Conservation (phyloP, 202 grass and related monocot species). For the Sporobolus alterniflorus region DNA sequence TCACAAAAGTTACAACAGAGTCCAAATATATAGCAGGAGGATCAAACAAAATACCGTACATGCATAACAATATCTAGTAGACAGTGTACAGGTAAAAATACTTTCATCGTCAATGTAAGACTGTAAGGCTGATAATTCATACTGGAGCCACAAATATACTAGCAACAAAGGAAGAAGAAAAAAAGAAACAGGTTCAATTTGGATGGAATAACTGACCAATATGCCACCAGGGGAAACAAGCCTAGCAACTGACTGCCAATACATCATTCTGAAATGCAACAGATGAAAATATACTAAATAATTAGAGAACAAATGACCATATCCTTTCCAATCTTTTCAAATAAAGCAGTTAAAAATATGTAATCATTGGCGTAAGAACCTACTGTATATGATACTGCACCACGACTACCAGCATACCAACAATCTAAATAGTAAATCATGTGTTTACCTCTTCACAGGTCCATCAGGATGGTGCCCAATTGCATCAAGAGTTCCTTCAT, state of each 20-base stretch:
- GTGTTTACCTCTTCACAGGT: conserved; percentile 80
- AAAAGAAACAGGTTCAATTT: neutral
- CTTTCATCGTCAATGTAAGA: conserved; percentile 1
- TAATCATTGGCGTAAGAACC: neutral
- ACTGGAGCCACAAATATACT: conserved; percentile 3
- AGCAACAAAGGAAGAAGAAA: neutral
- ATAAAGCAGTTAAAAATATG: conserved; percentile 7
- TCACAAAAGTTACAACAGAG: neutral
- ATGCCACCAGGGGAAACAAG: conserved; percentile 80
- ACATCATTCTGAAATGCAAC: conserved; percentile 87
- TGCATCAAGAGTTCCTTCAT: conserved; percentile 94
- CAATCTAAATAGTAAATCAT: neutral
- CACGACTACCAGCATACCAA: conserved; percentile 1
- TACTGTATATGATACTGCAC: neutral
- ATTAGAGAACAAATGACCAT: neutral
- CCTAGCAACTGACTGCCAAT: conserved; percentile 82
- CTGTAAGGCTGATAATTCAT: neutral
- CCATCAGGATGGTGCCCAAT: conserved; percentile 87
- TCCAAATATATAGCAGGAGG: neutral
- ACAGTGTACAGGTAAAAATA: neutral
- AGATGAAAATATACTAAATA: conserved; percentile 24
- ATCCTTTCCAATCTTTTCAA: neutral
- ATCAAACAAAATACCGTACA: neutral
- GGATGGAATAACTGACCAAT: conserved; percentile 62
- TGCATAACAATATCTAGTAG: conserved; percentile 1